Percentiles rank a stretch among this genome's conserved stretches.
Evolutionary conservation across 495 filamentous ascomycete genomes (phyloP).

Genomic region (Echria macrotheca): DNA sequence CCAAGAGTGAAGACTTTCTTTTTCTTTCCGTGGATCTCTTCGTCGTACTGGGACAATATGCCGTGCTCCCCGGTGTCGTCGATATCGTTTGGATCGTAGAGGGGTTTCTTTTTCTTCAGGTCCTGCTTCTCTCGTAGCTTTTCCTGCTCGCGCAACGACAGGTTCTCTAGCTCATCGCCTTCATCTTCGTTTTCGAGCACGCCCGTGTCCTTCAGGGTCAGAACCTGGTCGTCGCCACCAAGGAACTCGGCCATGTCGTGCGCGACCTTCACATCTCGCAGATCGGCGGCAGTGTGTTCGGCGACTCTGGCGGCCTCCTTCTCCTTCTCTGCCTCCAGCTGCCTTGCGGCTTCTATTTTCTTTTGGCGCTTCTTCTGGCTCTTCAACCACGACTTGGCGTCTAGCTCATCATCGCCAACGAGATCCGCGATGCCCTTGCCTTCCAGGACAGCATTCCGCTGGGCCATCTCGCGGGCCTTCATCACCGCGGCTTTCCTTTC

Average conservation of each 20-base stretch:
- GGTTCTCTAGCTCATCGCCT: conserved; percentile 85
- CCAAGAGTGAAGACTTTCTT: conserved; percentile 83
- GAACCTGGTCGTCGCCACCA: conserved; percentile 72
- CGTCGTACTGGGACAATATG: conserved; percentile 86
- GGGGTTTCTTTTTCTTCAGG: conserved; percentile 85
- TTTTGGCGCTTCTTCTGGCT: conserved; percentile 86
- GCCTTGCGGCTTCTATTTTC: conserved; percentile 73
- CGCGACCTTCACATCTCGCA: conserved; percentile 85
- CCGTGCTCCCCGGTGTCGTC: conserved; percentile 59
- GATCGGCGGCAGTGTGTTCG: conserved; percentile 74
- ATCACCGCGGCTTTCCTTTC: conserved; percentile 74
- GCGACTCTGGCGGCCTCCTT: conserved; percentile 38
- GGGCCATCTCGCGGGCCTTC: conserved; percentile 78
- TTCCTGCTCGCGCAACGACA: conserved; percentile 73
- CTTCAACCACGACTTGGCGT: conserved; percentile 79
- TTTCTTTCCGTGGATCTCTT: conserved; percentile 91
- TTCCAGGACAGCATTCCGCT: conserved; percentile 65
- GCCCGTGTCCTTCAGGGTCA: conserved; percentile 85
- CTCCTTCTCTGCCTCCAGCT: conserved; percentile 62
- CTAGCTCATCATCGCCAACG: conserved; percentile 59
- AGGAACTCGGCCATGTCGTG: conserved; percentile 76
- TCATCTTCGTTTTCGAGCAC: conserved; percentile 84
- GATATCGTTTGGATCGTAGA: conserved; percentile 77
- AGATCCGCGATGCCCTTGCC: conserved; percentile 76
- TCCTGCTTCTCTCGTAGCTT: conserved; percentile 70